Conservation (phyloP, 2,329 filamentous ascomycete species). For the Hawksworthiomyces lignivorus region DNA sequence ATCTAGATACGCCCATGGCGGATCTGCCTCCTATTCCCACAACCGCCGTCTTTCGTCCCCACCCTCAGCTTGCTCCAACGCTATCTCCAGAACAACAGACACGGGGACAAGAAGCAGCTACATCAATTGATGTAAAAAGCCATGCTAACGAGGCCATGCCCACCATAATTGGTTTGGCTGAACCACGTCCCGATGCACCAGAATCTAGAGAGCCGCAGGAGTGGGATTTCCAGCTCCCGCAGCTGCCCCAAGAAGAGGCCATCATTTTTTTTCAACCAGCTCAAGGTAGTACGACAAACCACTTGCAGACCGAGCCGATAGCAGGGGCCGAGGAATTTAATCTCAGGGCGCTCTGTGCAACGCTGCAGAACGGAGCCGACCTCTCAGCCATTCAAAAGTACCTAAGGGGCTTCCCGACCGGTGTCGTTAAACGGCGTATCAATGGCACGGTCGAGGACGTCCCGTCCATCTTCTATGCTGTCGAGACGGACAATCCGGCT, state of each 20-base stretch:
- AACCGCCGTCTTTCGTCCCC: too few relatives aligned
- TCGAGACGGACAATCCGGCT: constrained; percentile 5
- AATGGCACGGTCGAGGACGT: constrained; percentile 7
- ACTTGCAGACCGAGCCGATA: too few relatives aligned
- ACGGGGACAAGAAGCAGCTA: too few relatives aligned
- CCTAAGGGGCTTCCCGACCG: neutral
- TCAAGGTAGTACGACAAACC: too few relatives aligned
- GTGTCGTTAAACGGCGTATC: neutral
- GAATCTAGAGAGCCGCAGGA: neutral
- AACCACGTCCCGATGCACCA: neutral
- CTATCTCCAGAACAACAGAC: too few relatives aligned
- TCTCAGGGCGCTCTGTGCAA: constrained; percentile 1
- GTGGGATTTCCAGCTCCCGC: constrained; percentile 6
- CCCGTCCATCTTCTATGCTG: constrained; percentile 11
- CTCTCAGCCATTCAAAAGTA: neutral
- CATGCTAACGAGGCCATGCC: too few relatives aligned
- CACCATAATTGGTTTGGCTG: neutral
- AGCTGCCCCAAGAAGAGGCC: constrained; percentile 2
- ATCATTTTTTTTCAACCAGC: too few relatives aligned
- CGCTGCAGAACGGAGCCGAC: constrained; percentile 1
- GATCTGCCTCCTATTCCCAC: neutral
- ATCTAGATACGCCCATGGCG: neutral
- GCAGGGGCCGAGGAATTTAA: neutral
- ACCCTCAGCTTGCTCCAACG: too few relatives aligned
- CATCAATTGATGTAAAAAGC: too few relatives aligned